Conservation (phyloP, 495 filamentous ascomycete genomes). For the Daldinia vernicosa region DNA sequence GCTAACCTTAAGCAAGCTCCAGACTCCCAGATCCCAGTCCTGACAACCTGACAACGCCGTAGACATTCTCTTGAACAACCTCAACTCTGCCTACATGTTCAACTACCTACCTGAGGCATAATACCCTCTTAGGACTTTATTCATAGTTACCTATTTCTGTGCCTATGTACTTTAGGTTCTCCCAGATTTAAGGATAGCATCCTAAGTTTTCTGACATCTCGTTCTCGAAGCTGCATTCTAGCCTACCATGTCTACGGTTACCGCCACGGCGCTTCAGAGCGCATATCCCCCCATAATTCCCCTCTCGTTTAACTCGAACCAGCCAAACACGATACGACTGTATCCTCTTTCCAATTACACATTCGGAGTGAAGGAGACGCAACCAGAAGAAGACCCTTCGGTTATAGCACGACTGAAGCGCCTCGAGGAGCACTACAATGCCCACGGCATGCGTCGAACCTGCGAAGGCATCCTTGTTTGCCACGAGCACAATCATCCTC, state of each 20-base stretch:
- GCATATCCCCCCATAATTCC: slow-evolving; percentile 80
- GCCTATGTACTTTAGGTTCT: not conserved
- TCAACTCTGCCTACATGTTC: not conserved
- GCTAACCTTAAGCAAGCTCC: not conserved
- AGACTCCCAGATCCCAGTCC: no score
- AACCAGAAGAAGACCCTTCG: slow-evolving; percentile 96
- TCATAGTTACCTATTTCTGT: not conserved
- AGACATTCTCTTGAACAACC: not conserved
- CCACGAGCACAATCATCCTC: slow-evolving; percentile 98
- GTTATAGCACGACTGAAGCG: slow-evolving; percentile 91
- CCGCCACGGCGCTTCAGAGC: slow-evolving; percentile 73
- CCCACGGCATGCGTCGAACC: slow-evolving; percentile 94
- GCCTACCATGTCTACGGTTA: slow-evolving; percentile 77
- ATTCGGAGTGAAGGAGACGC: slow-evolving; percentile 96
- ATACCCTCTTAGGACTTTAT: not conserved
- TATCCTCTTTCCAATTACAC: slow-evolving; percentile 98
- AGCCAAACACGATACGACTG: slow-evolving; percentile 89
- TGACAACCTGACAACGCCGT: not conserved
- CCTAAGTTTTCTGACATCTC: not conserved
- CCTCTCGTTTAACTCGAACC: slow-evolving; percentile 83
- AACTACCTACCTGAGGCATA: not conserved
- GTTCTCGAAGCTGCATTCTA: not conserved
- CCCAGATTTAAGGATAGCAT: not conserved
- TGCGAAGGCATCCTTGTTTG: slow-evolving; percentile 97
- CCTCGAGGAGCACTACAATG: slow-evolving; percentile 90